A percentile compares a stretch with the other conserved stretches of the same genome.
These are phyloP conservation scores for Beta macrorhiza DNA, from an alignment of 179 eudicot species.

Conservation along the genomic window DNA sequence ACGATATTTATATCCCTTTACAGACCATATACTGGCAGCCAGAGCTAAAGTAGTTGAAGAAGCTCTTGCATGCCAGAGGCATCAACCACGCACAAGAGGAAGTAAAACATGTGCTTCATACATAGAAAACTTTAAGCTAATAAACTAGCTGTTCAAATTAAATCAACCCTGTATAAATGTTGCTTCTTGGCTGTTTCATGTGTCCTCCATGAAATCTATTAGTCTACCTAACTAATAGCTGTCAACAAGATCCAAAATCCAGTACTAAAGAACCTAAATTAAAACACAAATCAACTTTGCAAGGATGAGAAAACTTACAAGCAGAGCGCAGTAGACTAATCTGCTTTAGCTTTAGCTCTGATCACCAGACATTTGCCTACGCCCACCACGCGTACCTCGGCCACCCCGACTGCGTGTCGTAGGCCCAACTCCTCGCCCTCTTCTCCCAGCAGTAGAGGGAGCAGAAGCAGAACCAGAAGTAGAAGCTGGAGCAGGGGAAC, in stretches of 20 bases:
- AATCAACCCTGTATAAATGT: background rate
- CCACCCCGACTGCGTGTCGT: constrained; percentile 30
- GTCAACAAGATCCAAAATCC: no score
- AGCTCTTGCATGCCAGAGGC: no score
- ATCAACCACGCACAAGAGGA: background rate
- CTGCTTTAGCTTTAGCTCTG: constrained; percentile 28
- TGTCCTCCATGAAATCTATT: background rate
- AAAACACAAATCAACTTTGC: no score
- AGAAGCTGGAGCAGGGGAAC: constrained; percentile 26
- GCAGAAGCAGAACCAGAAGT: constrained; percentile 24
- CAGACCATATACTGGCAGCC: no score
- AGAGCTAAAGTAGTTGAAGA: no score
- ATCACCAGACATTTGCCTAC: constrained; percentile 43
- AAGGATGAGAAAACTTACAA: constrained; percentile 16
- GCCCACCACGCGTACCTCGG: constrained; percentile 49
- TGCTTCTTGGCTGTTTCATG: background rate
- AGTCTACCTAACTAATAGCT: background rate
- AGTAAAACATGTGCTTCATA: background rate
- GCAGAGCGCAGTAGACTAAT: background rate
- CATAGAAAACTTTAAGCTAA: background rate
- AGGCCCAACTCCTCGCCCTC: constrained; percentile 33
- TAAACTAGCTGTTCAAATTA: background rate
- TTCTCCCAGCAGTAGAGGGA: constrained; percentile 28
- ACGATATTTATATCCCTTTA: no score
- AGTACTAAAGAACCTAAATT: no score